Conservation (phyloP, 2,329 filamentous ascomycete species). For the Fusarium sp. region DNA sequence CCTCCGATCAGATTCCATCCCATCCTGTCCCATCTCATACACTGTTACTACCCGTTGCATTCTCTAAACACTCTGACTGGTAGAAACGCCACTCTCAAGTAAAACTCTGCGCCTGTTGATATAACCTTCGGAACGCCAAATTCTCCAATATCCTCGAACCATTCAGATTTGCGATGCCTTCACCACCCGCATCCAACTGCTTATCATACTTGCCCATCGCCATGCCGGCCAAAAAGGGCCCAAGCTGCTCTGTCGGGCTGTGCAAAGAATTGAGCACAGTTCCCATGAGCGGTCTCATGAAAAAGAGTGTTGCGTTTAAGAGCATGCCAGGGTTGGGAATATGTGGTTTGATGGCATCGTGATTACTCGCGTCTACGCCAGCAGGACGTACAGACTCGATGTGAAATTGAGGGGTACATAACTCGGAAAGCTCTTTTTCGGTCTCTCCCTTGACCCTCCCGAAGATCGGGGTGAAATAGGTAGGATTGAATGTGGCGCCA, state of each 20-base stretch:
- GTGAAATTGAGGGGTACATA: constrained; percentile 16
- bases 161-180: constrained; percentile 21
- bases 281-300: constrained; percentile 13
- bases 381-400: constrained; percentile 32
- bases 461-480: constrained; percentile 25
- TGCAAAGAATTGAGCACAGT: constrained; percentile 13
- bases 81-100: background rate
- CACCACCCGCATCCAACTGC: constrained; percentile 1
- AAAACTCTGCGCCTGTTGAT: background rate
- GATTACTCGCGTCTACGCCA: constrained; percentile 30
- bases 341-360: constrained; percentile 27
- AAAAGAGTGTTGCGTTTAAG: background rate
- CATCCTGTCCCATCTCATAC: too few relatives aligned
- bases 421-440: constrained; percentile 24
- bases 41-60: too few relatives aligned
- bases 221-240: constrained; percentile 27
- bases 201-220: constrained; percentile 37
- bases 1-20: too few relatives aligned
- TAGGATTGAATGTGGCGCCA: constrained; percentile 21
- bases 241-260: constrained; percentile 34
- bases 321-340: constrained; percentile 24
- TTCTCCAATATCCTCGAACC: constrained; percentile 37
- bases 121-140: constrained; percentile 19
- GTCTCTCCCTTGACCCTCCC: constrained; percentile 37
- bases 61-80: background rate